Base-by-base conservation (phyloP, 345 rosid species). In the Acer yangbiense region DNA sequence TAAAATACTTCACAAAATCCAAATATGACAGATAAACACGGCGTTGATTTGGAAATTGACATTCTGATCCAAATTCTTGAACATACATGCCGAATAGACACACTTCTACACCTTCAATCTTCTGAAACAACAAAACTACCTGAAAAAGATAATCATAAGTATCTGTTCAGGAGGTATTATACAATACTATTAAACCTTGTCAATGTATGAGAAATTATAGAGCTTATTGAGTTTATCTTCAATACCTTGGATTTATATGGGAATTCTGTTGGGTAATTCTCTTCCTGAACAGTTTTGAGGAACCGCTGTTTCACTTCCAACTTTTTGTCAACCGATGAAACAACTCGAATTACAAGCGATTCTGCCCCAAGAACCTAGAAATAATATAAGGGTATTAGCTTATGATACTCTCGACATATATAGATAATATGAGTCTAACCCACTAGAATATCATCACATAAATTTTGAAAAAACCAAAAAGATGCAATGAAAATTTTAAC, bases 31-130 rank as follows among this genome's bases (percentile, higher is more conserved):
- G 91, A 88, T 94, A 97, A 44, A 97, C 99, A 60, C 99, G 97
- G 0, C 98, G 98, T 68, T 97, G 98, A 90, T 97, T 97, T 80
- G 99, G 99, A 83, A 79, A 87, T 62, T 87, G 86, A 75, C 91
- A 85, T 86, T 97, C 99, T n/a, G 98, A 86, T 79, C 99, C 99
- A 80, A 92, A 97, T 86, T 97, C 99, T 86, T 97, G 99, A 79
- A 97, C 99, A 76, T 97, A 97, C 98, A 97, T 92, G 75, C 99
- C 98, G 83, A 94, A 97, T 50, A 97, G 82, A 87, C 99, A 94
- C 21, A 97, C 99, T 86, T 97, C 99, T 73, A 94, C 99, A 57
- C 99, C 99, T 87, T 97, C 98, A 78, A 97, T 97, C 93, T 90
- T 97, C 88, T 97, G 99, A 87, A 97, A 94, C 83, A 97, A 81